Evolutionary conservation across 2,329 filamentous ascomycete genomes (phyloP), one percentile per base, ranked within the genome.

Genomic region (Xylaria sp.): DNA sequence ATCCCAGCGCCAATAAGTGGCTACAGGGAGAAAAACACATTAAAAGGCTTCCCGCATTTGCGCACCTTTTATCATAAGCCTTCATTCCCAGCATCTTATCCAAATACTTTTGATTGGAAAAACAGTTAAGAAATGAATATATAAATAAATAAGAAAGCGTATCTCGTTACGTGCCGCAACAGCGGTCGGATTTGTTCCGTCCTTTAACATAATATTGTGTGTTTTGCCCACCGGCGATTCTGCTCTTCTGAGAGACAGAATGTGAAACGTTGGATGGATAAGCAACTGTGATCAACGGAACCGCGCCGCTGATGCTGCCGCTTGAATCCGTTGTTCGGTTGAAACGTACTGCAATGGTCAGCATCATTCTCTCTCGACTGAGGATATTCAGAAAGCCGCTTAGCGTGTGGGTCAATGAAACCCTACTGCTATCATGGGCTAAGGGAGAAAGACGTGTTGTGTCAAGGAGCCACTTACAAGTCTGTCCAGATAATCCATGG

Each of bases 401-500:
- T 32, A 25, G 55, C 41, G n/a, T 46, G 12, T 45, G 8, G n/a
- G 20, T 48, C n/a, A 25, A 46, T 48, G 34, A 62, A 41, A 32
- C 8, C 20, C 36, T 15, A n/a, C 62, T 50, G 28, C 39, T 20
- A 23, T 20, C 23, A 18, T 28, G 13, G 58, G 23, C 34, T 13
- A 25, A 28, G 56, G 8, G 28, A 30, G 56, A 41, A 9, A 43
- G 12, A 18, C 18, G 20, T 20, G 30, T 13, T 15, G 23, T 28
- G 45, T 50, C 7, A 9, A 43, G 25, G 23, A 52, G 28, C 28
- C 52, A 56, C 67, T 72, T 60, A 71, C 69, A 80, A 97, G 84
- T 78, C 86, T 85, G 82, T 95, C 92, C 76, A 96, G 84, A 78
- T 91, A 93, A 73, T 92, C 89, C 93, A 96, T 95, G 66, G 93